A percentile compares a stretch with the other conserved stretches of the same genome.
Conservation (phyloP, 2,329 filamentous ascomycete genomes). For the Talaromyces sp. region DNA sequence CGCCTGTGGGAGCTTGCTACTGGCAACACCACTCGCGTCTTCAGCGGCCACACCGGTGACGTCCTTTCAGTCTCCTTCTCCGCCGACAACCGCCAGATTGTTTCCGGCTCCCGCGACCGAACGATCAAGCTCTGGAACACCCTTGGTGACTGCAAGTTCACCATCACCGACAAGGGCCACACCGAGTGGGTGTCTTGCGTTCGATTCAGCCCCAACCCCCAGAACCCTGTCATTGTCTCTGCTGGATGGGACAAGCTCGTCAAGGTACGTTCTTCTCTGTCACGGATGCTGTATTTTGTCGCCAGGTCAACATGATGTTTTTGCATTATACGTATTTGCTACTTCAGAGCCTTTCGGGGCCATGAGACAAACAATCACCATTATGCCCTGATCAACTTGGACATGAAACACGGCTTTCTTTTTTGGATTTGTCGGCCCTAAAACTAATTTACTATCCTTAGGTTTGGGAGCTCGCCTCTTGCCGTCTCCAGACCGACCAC, state of each 20-base stretch:
- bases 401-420: constrained; percentile 3
- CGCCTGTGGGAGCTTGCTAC: constrained; percentile 98
- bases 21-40: constrained; percentile 93
- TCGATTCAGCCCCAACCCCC: constrained; percentile 98
- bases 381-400: constrained; percentile 38
- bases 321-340: constrained; percentile 98
- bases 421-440: not conserved
- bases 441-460: constrained; percentile 33
- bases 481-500: constrained; percentile 99
- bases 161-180: constrained; percentile 99
- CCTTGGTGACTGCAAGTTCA: constrained; percentile 99
- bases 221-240: constrained; percentile 99
- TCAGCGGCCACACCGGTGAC: constrained; percentile 99
- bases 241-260: constrained; percentile 99
- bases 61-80: constrained; percentile 99
- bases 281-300: constrained; percentile 13
- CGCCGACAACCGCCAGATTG: constrained; percentile 99
- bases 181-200: constrained; percentile 99
- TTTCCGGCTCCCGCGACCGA: constrained; percentile 95
- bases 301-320: constrained; percentile 70
- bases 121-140: constrained; percentile 99
- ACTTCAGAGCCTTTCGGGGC: constrained; percentile 95
- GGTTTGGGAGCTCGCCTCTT: constrained; percentile 99
- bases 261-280: constrained; percentile 67
- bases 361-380: constrained; percentile 97